Evolutionary conservation across 495 filamentous ascomycete genomes (phyloP).

Genomic region (Sabuloglossum arenarium): DNA sequence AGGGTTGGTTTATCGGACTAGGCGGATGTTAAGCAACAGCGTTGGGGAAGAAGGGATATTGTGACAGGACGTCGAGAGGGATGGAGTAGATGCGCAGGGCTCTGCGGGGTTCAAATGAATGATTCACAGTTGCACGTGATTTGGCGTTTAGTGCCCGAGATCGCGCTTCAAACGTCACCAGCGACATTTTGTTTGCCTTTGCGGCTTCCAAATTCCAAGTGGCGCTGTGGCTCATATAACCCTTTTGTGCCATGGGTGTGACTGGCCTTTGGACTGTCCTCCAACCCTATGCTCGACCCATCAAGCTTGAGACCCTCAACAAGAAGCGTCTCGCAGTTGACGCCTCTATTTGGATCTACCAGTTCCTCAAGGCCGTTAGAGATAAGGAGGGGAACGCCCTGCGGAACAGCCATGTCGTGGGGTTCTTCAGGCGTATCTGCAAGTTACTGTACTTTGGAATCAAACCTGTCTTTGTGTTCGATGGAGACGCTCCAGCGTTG

Average conservation of each 20-base stretch:
- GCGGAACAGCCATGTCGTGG: constrained; percentile 83
- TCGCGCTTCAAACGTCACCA: background rate
- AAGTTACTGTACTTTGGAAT: constrained; percentile 95
- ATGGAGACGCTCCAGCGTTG: constrained; percentile 77
- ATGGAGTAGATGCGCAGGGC: too few relatives aligned
- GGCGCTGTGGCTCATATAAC: background rate
- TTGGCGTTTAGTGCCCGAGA: background rate
- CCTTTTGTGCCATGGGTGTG: constrained; percentile 54
- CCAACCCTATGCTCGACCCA: constrained; percentile 72
- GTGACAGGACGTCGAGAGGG: too few relatives aligned
- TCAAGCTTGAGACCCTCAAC: constrained; percentile 89
- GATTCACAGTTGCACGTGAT: background rate
- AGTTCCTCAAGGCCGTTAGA: constrained; percentile 94
- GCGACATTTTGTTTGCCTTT: background rate
- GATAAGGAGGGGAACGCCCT: constrained; percentile 96
- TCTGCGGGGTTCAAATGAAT: too few relatives aligned
- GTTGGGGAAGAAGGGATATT: too few relatives aligned
- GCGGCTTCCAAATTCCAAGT: background rate
- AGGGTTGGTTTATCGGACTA: too few relatives aligned
- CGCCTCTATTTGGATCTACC: constrained; percentile 98
- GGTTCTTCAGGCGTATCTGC: constrained; percentile 95
- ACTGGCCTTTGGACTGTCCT: constrained; percentile 91
- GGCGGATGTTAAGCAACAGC: too few relatives aligned
- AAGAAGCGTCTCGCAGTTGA: constrained; percentile 89
- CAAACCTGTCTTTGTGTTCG: constrained; percentile 92